A percentile compares a stretch with the other conserved stretches of the same genome.
Evolutionary conservation across 352 stramenopile species (phyloP).

Genomic region (Pythium phragmiticola): DNA sequence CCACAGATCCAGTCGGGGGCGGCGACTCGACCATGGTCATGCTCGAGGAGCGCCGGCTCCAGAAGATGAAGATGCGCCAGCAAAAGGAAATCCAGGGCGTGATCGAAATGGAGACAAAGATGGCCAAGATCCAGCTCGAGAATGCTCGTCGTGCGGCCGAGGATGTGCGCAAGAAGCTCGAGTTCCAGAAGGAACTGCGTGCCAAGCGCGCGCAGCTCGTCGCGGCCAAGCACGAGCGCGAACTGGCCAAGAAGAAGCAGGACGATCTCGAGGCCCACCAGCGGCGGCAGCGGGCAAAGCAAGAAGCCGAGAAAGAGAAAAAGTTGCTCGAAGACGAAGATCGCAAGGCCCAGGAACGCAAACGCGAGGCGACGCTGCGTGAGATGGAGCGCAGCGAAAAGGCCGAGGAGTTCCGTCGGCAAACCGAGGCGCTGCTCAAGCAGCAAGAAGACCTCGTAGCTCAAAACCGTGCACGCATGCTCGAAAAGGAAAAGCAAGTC

Average conservation of each 20-base stretch:
- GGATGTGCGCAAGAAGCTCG: slow-evolving; percentile 53
- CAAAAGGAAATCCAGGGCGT: slow-evolving; percentile 68
- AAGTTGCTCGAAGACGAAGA: slow-evolving; percentile 43
- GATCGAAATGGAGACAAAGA: slow-evolving; percentile 79
- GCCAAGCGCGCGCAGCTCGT: slow-evolving; percentile 45
- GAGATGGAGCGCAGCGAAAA: slow-evolving; percentile 62
- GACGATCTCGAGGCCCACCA: slow-evolving; percentile 56
- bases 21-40: slow-evolving; percentile 56
- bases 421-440: slow-evolving; percentile 60
- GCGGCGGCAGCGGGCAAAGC: slow-evolving; percentile 42
- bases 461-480: slow-evolving; percentile 48
- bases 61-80: slow-evolving; percentile 68
- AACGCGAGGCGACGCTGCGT: slow-evolving; percentile 42
- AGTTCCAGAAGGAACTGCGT: slow-evolving; percentile 56
- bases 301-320: slow-evolving; percentile 51
- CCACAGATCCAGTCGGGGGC: slow-evolving; percentile 14
- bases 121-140: slow-evolving; percentile 64
- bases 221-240: slow-evolving; percentile 55
- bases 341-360: slow-evolving; percentile 33
- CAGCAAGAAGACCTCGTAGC: slow-evolving; percentile 62
- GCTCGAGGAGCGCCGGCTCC: slow-evolving; percentile 58
- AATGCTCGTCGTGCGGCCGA: slow-evolving; percentile 51
- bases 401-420: slow-evolving; percentile 61
- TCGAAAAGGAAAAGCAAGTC: slow-evolving; percentile 67
- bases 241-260: slow-evolving; percentile 60